Percentiles rank a stretch among this genome's conserved stretches.
Evolutionary conservation across 768 basidiomycete genomes (phyloP).

Genomic region (Psilocybe azurescens): DNA sequence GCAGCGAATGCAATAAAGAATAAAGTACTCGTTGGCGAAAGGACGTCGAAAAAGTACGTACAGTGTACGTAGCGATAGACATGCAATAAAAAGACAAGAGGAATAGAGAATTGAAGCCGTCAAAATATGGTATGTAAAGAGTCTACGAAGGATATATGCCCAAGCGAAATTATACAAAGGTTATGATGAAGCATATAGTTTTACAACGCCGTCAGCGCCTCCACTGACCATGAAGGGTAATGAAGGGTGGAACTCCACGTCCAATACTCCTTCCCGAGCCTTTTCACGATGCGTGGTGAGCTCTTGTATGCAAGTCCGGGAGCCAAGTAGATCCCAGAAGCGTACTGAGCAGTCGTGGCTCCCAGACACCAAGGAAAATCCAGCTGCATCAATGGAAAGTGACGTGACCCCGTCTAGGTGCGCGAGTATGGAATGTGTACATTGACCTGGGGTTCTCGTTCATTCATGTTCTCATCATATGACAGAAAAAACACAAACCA

Average conservation of each 20-base stretch:
- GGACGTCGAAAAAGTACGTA: constrained; percentile 19
- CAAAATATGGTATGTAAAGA: constrained; percentile 38
- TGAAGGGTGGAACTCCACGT: constrained; percentile 83
- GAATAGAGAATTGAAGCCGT: constrained; percentile 32
- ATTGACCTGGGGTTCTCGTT: constrained; percentile 60
- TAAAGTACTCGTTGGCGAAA: constrained; percentile 23
- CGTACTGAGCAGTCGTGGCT: constrained; percentile 94
- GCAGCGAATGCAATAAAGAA: constrained; percentile 22
- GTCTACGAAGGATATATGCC: constrained; percentile 36
- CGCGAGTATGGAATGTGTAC: constrained; percentile 88
- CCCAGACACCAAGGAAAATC: constrained; percentile 86
- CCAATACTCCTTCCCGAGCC: constrained; percentile 88
- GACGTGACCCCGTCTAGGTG: constrained; percentile 94
- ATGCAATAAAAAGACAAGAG: constrained; percentile 31
- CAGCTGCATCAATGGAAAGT: constrained; percentile 85
- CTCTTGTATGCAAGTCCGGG: constrained; percentile 86
- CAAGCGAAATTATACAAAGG: constrained; percentile 27
- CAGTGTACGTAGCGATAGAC: constrained; percentile 26
- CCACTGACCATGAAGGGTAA: constrained; percentile 90
- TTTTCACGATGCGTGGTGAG: constrained; percentile 89
- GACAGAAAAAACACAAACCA: constrained; percentile 51
- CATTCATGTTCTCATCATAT: constrained; percentile 5
- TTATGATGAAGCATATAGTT: constrained; percentile 88
- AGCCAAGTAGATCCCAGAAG: constrained; percentile 91
- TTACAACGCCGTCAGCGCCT: constrained; percentile 95